A percentile compares a stretch with the other conserved stretches of the same genome.
phyloP scores from a whole-genome alignment of 805 yeast genomes.

The Saturnispora zaruensis region DNA sequence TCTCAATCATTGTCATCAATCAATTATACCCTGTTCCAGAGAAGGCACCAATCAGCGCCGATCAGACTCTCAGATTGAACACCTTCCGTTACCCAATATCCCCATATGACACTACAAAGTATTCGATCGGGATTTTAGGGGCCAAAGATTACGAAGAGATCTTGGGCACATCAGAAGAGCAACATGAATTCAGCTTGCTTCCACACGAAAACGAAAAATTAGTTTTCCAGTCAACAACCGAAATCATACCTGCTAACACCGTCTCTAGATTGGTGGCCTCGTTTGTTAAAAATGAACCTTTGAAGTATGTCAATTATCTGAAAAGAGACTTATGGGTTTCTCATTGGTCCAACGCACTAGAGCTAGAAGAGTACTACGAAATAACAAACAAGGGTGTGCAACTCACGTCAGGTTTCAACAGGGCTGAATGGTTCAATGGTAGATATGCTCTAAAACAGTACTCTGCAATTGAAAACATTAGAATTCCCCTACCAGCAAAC shows the following conservation, averaged over 20 bases:
- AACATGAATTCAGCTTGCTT: slow-evolving; percentile 6
- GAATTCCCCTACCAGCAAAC: slow-evolving; percentile 42
- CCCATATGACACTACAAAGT: slow-evolving; percentile 49
- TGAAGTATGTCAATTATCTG: slow-evolving; percentile 50
- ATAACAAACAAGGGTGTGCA: slow-evolving; percentile 67
- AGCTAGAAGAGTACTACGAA: slow-evolving; percentile 83
- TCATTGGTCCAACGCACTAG: slow-evolving; percentile 63
- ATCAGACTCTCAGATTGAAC: slow-evolving; percentile 49
- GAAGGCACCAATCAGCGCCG: slow-evolving; percentile 46
- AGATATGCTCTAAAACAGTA: slow-evolving; percentile 42
- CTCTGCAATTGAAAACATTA: slow-evolving; percentile 54
- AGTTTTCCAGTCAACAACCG: slow-evolving; percentile 3
- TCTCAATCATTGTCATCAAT: slow-evolving; percentile 42
- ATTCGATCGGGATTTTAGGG: slow-evolving; percentile 38
- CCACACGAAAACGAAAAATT: slow-evolving; percentile 26
- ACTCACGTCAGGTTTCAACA: slow-evolving; percentile 62
- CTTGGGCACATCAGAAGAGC: neutral
- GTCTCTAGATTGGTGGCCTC: slow-evolving; percentile 43
- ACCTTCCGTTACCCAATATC: slow-evolving; percentile 47
- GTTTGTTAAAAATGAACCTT: slow-evolving; percentile 59
- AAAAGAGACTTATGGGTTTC: slow-evolving; percentile 83
- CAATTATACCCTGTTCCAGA: slow-evolving; percentile 55
- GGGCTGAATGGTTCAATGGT: slow-evolving; percentile 67
- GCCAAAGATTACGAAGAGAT: slow-evolving; percentile 7
- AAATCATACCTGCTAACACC: slow-evolving; percentile 37